phyloP scores from a whole-genome alignment of 2,329 filamentous ascomycete species.

The Neoascochyta sp. region DNA sequence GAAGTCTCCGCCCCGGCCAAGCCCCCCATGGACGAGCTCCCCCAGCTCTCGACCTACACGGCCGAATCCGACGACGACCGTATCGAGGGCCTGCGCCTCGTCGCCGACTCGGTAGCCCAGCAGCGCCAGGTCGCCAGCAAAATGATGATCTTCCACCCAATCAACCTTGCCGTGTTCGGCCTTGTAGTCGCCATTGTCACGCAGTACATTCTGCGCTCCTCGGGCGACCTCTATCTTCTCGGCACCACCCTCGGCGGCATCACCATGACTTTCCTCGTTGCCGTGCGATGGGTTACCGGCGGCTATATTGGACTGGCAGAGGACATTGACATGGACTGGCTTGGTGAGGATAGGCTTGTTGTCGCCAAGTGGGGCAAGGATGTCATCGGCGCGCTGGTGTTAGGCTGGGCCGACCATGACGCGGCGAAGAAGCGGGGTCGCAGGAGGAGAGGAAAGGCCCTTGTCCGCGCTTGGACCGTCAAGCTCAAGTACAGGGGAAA shows the following conservation, averaged over 20 bases:
- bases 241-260: slow-evolving; percentile 59
- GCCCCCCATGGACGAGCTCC: slow-evolving; percentile 34
- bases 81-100: slow-evolving; percentile 64
- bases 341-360: slow-evolving; percentile 51
- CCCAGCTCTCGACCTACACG: slow-evolving; percentile 60
- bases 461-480: slow-evolving; percentile 82
- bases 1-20: slow-evolving; percentile 21
- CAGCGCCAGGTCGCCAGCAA: slow-evolving; percentile 67
- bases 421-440: slow-evolving; percentile 43
- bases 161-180: slow-evolving; percentile 39
- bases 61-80: slow-evolving; percentile 55
- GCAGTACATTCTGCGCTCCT: slow-evolving; percentile 40
- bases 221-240: slow-evolving; percentile 53
- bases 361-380: slow-evolving; percentile 65
- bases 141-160: slow-evolving; percentile 47
- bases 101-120: slow-evolving; percentile 79
- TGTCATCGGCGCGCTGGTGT: slow-evolving; percentile 66
- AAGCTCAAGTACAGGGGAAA: slow-evolving; percentile 63
- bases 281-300: slow-evolving; percentile 57
- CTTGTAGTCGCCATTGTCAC: slow-evolving; percentile 39
- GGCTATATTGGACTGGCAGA: slow-evolving; percentile 64
- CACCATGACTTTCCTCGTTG: slow-evolving; percentile 60
- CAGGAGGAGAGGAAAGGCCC: slow-evolving; percentile 59
- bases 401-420: slow-evolving; percentile 59
- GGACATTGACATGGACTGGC: slow-evolving; percentile 59